phyloP scores from a whole-genome alignment of 768 basidiomycete genomes.

The Cubamyces lactineus region DNA sequence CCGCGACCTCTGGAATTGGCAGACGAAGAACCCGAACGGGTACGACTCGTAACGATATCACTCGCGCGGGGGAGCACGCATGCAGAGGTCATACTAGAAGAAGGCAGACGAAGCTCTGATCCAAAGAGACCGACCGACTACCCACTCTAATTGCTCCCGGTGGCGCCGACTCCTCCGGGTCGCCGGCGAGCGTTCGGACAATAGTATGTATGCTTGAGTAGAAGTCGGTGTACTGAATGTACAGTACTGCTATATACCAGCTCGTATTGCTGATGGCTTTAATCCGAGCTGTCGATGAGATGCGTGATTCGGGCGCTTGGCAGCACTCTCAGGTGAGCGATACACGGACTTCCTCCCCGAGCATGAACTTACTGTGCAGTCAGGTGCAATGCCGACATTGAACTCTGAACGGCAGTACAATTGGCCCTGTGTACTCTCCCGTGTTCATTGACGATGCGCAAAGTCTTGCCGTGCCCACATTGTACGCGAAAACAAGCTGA shows the following conservation, averaged over 20 bases:
- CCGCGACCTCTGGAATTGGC: constrained; percentile 98
- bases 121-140: background rate
- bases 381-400: too few relatives aligned
- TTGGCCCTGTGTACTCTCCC: too few relatives aligned
- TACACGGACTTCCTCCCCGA: too few relatives aligned
- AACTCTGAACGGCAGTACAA: too few relatives aligned
- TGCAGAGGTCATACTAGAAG: background rate
- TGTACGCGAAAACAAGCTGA: background rate
- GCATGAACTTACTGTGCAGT: too few relatives aligned
- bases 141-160: constrained; percentile 7
- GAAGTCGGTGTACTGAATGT: constrained; percentile 14
- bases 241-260: constrained; percentile 6
- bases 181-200: constrained; percentile 4
- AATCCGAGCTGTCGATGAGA: background rate
- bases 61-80: too few relatives aligned
- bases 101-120: background rate
- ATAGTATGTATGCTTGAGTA: constrained; percentile 17
- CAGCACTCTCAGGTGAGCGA: background rate
- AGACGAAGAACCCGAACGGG: constrained; percentile 86
- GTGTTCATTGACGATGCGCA: background rate
- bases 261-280: background rate
- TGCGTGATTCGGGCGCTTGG: too few relatives aligned
- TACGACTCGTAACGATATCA: constrained; percentile 43
- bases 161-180: background rate
- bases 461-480: background rate